Base-by-base conservation (phyloP, 352 stramenopile genomes). In the Vaucheria bursata region DNA sequence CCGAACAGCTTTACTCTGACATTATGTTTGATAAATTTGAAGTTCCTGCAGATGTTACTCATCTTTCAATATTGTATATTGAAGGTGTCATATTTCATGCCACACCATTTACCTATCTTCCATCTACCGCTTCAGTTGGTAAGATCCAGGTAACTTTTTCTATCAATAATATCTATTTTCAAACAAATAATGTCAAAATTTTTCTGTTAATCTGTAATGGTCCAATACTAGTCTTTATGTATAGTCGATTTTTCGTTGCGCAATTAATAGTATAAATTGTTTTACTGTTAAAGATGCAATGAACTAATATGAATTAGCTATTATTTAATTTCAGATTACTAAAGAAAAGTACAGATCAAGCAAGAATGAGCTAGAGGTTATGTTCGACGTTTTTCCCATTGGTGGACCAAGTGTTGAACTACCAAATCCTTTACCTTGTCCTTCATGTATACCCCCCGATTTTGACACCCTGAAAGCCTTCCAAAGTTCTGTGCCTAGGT, bases 11-110 rank as follows among this genome's bases (percentile, higher is more conserved):
- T 0, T 84, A 84, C 45, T 68, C 49, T 6, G 75, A 68, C 71
- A 35, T 52, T 53, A 84, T 84, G 79, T 85, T 84, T 50, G 77
- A 85, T 50, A 70, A 75, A 4, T 66, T 71, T 39, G 79, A 78
- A 35, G 65, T 69, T 12, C 79, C 79, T 6, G 76, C 75, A 18
- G 49, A 75, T 5, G 79, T 85, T 1, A 78, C 53, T 25, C 50
- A 73, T 69, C 79, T 85, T 32, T 77, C 33, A 37, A 70, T 85
- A 7, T n/a, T 82, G 5, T 85, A 85, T 73, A 39, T 85, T 32
- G 36, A 84, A 45, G 75, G 75, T 1, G 39, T 85, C 7, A 69
- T 69, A 35, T 74, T 85, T 8, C 64, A 78, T 68, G 73, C 65
- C 71, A 78, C 71, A 49, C 75, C 66, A 12, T 40, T 84, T 45